Base-by-base conservation (phyloP, 2,329 filamentous ascomycete species). In the Cryphonectria naterciae region DNA sequence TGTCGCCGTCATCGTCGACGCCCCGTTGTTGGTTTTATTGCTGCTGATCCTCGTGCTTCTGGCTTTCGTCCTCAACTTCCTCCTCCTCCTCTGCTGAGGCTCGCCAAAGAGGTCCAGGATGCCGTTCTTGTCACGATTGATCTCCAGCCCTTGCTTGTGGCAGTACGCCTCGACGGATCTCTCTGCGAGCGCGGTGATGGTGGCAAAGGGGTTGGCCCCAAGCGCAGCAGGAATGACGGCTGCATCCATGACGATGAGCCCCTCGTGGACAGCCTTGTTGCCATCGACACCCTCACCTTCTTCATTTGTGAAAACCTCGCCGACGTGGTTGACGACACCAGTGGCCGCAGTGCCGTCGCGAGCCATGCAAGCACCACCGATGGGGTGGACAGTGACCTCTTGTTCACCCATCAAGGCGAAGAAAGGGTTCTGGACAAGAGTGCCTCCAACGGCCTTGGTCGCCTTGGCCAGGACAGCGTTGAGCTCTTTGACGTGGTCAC, bases 181-280 rank as follows among this genome's bases (percentile, higher is more conserved):
- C 79, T 92, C 91, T 0, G 91, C 89, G 28, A 93, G 83, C 2
- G 91, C 90, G 0, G 89, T 86, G 73, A 92, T 92, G 1, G 90
- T 93, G 1, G 90, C 91, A 67, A 91, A 85, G 0, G 91, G 90
- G 75, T 93, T 93, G 3, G 89, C 88, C 19, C 72, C 86, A 2
- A 92, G 81, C 0, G 90, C 86, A 10, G 86, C 85, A 0, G 91
- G 90, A 22, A 93, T 85, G 0, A 88, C 80, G 2, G 90, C 83
- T 11, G 82, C 89, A 76, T 93, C 91, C 0, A 86, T 87, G 41
- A 91, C 87, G 25, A 91, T 82, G 1, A 92, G 82, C 0, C 89
- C 90, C 0, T 81, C 65, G 75, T 92, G 81, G 0, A 85, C 84
- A 46, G 89, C 85, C 1, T 28, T 46, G 32, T 62, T 70, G 54